Base-by-base conservation (phyloP, 129 eudicot species). In the Gnaphalium uliginosum region DNA sequence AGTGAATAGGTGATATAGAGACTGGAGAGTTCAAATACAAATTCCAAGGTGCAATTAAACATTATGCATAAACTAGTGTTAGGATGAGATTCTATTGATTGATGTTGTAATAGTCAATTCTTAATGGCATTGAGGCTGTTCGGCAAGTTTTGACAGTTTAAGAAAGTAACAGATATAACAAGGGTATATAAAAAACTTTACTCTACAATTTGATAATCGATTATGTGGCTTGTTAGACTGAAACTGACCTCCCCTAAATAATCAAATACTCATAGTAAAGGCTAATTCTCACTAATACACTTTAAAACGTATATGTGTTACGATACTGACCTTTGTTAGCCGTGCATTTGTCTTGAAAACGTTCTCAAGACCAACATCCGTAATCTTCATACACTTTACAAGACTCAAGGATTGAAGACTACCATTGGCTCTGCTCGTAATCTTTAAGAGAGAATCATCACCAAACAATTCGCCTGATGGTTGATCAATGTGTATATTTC, bases 351-450 rank as follows among this genome's bases (percentile, higher is more conserved):
- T 77, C 68, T 78, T 78, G 68, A 89, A 79, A 73, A 87, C 91
- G 1, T 39, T 68, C 83, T 71, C 79, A 30, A 92, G 69, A 69
- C 91, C 96, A 24, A 18, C 21, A 85, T 85, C 87, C 0, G 89
- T 87, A 24, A 92, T 80, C 41, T 87, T 85, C 6, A 66, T 57
- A 85, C 96, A 89, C 66, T 76, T 61, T 2, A 73, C 72, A 43
- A 92, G 86, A 78, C 85, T 85, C 85, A 92, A 78, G 73, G 85
- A 71, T 37, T 76, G 83, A 72, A 92, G 89, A 43, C 53, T 76
- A 13, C 96, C 91, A 62, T 75, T 81, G 19, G 97, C 97, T 79
- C 91, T 84, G 72, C 67, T 75, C 13, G 89, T 84, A 21, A 92
- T 72, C 82, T 79, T 26, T 7, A 85, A 43, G 43, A 92, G 88